Conservation (phyloP, 2,329 filamentous ascomycete genomes). For the Sporothrix mexicana region DNA sequence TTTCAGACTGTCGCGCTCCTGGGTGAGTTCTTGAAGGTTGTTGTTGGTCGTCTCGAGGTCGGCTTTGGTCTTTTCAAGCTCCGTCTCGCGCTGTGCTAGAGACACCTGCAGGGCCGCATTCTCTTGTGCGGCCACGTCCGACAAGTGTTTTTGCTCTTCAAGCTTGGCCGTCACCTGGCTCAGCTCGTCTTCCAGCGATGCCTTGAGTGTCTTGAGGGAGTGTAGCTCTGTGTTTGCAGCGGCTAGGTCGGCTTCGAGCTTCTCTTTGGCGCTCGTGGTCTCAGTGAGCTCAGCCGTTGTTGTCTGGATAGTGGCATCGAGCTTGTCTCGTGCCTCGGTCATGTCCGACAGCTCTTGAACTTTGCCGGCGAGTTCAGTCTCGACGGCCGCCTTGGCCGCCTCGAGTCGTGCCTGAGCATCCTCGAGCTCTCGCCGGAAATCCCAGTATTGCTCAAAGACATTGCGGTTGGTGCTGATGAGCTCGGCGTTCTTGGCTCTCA, state of each 20-base stretch:
- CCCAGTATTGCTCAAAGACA: constrained; percentile 45
- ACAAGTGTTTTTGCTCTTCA: constrained; percentile 32
- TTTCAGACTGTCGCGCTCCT: constrained; percentile 34
- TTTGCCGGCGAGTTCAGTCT: constrained; percentile 39
- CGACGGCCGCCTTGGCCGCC: constrained; percentile 41
- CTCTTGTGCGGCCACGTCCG: constrained; percentile 35
- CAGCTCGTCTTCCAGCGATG: constrained; percentile 29
- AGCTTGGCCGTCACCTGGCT: constrained; percentile 27
- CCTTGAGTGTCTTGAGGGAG: constrained; percentile 20
- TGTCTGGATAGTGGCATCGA: constrained; percentile 37
- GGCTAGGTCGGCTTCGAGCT: constrained; percentile 35
- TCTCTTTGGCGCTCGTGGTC: constrained; percentile 14
- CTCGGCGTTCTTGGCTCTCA: constrained; percentile 44
- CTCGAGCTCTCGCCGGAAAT: constrained; percentile 45
- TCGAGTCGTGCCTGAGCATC: constrained; percentile 40
- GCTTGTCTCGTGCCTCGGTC: constrained; percentile 34
- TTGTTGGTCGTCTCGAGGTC: constrained; percentile 39
- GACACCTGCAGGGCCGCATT: constrained; percentile 39
- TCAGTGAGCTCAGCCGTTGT: constrained; percentile 39
- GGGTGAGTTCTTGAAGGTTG: constrained; percentile 39
- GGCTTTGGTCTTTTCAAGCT: constrained; percentile 40
- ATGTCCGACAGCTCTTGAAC: constrained; percentile 39
- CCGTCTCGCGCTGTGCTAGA: constrained; percentile 38
- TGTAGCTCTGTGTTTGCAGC: constrained; percentile 38
- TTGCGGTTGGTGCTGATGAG: constrained; percentile 44